These are phyloP conservation scores for Erythrobasidium hasegawianum DNA, from an alignment of 1,284 basidiomycete genomes.

Conservation along the genomic window DNA sequence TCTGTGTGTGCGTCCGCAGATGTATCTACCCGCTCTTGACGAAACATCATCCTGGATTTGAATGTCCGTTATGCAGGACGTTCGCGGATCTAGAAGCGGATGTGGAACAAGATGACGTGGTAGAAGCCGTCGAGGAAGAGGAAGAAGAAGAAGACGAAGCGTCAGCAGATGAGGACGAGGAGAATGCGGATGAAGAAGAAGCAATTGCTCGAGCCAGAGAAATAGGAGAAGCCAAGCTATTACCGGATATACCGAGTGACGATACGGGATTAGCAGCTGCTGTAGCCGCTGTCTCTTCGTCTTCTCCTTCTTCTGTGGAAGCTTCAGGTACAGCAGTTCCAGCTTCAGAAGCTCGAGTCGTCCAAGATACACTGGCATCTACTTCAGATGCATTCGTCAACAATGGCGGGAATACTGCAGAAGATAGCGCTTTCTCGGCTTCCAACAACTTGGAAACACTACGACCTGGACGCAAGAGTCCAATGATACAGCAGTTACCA, in stretches of 20 bases:
- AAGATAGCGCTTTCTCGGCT: not conserved
- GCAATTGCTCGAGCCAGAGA: not conserved
- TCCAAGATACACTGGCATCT: no score
- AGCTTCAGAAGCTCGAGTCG: no score
- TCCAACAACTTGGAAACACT: slow-evolving; percentile 26
- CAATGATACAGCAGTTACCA: not conserved
- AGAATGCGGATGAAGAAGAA: slow-evolving; percentile 48
- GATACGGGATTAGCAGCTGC: not conserved
- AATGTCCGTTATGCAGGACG: slow-evolving; percentile 77
- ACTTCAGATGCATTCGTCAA: no score
- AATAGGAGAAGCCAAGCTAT: not conserved
- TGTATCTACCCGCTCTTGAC: slow-evolving; percentile 89
- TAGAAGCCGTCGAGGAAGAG: slow-evolving; percentile 23
- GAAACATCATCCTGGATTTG: slow-evolving; percentile 85
- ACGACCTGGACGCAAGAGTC: slow-evolving; percentile 27
- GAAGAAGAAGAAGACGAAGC: slow-evolving; percentile 75
- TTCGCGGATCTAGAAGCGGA: slow-evolving; percentile 88
- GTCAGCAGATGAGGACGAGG: slow-evolving; percentile 79
- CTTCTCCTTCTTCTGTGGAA: not conserved
- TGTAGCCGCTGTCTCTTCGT: not conserved
- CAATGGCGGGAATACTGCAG: not conserved
- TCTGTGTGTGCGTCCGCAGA: slow-evolving; percentile 62
- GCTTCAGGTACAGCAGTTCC: slow-evolving; percentile 2
- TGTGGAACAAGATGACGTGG: slow-evolving; percentile 66
- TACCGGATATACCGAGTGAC: slow-evolving; percentile 9